Conservation (phyloP, 148 eudicot species). For the Spergularia bocconei region DNA sequence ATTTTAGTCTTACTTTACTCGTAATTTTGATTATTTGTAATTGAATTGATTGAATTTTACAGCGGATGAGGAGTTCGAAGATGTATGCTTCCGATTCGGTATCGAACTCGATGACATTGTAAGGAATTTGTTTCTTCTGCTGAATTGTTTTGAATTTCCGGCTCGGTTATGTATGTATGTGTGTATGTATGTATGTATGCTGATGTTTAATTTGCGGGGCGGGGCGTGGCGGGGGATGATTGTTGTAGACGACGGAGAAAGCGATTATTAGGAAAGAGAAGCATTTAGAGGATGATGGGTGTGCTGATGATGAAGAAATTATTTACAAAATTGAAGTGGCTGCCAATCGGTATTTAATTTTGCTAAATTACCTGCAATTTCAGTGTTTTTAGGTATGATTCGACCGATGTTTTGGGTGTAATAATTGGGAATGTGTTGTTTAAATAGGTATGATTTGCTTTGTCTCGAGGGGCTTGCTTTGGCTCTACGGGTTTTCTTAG, state of each 20-base stretch:
- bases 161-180: neutral
- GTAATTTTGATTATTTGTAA: no score
- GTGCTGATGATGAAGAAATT: conserved; percentile 65
- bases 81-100: conserved; percentile 83
- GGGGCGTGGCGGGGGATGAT: neutral
- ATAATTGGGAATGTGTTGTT: neutral
- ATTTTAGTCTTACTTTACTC: no score
- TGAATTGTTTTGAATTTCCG: neutral
- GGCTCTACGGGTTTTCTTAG: conserved; percentile 74
- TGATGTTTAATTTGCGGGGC: no score
- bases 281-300: conserved; percentile 62
- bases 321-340: conserved; percentile 95
- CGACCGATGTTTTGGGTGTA: neutral
- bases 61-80: conserved; percentile 69
- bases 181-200: neutral
- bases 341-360: conserved; percentile 65
- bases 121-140: conserved; percentile 10
- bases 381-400: neutral
- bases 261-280: conserved; percentile 86
- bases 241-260: conserved; percentile 77
- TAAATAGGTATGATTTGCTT: conserved; percentile 86
- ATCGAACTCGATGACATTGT: conserved; percentile 99
- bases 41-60: neutral
- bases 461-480: conserved; percentile 91
- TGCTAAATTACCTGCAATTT: neutral